Base-by-base conservation (phyloP, 352 stramenopile species). In the Globisporangium carolinianum region DNA sequence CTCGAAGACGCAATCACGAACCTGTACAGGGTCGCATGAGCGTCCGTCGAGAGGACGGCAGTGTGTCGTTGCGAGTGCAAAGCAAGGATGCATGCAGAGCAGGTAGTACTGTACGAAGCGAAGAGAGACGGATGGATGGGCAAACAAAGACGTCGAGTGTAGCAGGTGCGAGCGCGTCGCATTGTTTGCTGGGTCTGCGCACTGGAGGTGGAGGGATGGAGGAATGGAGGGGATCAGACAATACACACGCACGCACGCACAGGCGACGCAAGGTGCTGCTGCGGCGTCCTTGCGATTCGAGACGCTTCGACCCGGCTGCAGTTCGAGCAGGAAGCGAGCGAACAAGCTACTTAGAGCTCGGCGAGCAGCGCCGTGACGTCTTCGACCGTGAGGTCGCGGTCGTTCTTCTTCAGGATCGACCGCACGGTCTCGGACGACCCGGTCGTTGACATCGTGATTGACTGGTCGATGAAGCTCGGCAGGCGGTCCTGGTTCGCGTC, bases 331-430 rank as follows among this genome's bases (percentile, higher is more conserved):
- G 24, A 32, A 32, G 24, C 24, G 24, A 32, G 24, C 24, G 24
- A 32, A 32, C 24, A 32, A 32, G 24, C 24, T 32, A 32, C 24
- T 32, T 58, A 90, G 55, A 92, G 68, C 60, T 90, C 78, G 39
- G 69, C 69, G 1, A 95, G 73, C 41, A 95, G 60, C 49, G 79
- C 71, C 37, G 83, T 93, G 43, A 95, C 82, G 57, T 95, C 85
- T 61, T 95, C 85, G 50, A 95, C 83, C 11, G 85, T 92, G 5
- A 95, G 71, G 59, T 93, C 83, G n/a, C 80, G 81, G 55, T 95
- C 85, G 45, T 86, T 70, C 59, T 95, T 95, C 38, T 73, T 84
- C 56, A 95, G 63, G 61, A 95, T 92, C 15, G 75, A 69, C n/a
- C 76, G 76, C 41, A 93, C 75, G 15, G 71, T 64, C 32, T 91